Base-by-base conservation (phyloP, 2,329 filamentous ascomycete species). In the Dactylellina cionopaga region DNA sequence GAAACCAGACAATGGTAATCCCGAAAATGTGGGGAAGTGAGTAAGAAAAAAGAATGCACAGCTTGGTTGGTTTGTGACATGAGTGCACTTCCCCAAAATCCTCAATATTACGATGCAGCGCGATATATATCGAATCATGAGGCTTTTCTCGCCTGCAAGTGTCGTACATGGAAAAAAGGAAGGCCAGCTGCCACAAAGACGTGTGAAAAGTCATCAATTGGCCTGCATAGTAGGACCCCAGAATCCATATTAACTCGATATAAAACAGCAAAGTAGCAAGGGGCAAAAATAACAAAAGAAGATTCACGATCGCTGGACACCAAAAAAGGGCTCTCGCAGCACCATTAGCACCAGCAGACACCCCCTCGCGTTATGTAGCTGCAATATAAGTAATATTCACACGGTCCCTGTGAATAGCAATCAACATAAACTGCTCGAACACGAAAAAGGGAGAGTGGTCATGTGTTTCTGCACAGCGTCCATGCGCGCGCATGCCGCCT, bases 401-500 rank as follows among this genome's bases (percentile, higher is more conserved):
- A 11, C 17, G 15, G 31, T n/a, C 27, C 47, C 49, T 37, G 51
- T 55, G 51, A 24, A 55, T 31, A 17, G 22, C 39, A 24, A 17
- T 24, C 37, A 3, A 17, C 17, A 11, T 25, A 39, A 49, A 39
- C 35, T 35, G 33, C 33, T 56, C 29, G 49, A 71, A 71, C 58
- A 64, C 56, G 58, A 71, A 71, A 44, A 59, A n/a, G 19, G 33
- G 25, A 24, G 27, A 47, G 24, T 39, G 66, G 58, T 71, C 66
- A 71, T 31, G 66, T 71, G 66, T 29, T 63, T 63, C 56, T 71
- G 66, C 58, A 71, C 51, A 55, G 49, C 46, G 47, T 51, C 51
- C 39, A 64, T 63, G 66, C 66, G 66, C 65, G 65, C 66, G 66
- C 66, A 71, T 63, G 66, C 66, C 66, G 66, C 66, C 37, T 63